Base-by-base conservation (phyloP, 2,329 filamentous ascomycete genomes). In the Periconia macrospinosa region DNA sequence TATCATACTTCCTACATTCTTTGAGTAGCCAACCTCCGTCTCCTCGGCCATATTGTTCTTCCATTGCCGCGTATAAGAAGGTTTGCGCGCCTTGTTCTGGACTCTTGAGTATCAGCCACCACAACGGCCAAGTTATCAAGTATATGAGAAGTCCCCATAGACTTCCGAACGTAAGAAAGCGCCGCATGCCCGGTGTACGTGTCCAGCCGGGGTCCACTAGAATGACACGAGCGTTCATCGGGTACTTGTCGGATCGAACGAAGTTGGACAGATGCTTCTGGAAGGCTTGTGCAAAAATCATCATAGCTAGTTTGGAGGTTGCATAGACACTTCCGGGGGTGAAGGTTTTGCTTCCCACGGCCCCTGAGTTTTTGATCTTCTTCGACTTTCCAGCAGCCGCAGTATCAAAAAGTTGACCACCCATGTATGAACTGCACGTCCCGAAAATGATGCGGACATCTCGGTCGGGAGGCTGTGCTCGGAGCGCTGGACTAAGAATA, bases 181-280 rank as follows among this genome's bases (percentile, higher is more conserved):
- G 83, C 43, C 91, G 84, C 75, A 88, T 96, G 1, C 94, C 92
- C 0, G 92, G 91, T 9, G 93, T 97, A 49, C 94, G 86, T 20
- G 86, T 84, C 60, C 88, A 85, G 18, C 94, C 93, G 0, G 94
- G 94, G 66, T 99, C 93, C 2, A 92, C 90, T 54, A 96, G 83
- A 47, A 96, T 80, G 44, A 97, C 91, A 33, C 90, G 85, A 3
- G 92, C 83, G 62, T 91, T 96, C 78, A 87, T 88, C 1, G 91
- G 91, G 45, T 90, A 79, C 57, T 88, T 84, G 70, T 99, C 94
- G 0, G 92, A 91, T 20, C 94, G 83, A 66, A 90, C 84, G 74
- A 95, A 96, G 2, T 87, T 79, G 61, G 92, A 87, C 45, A 99
- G 81, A 71, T 97, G 93, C 71, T 96, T 94, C 76, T 97, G 93